A percentile compares a stretch with the other conserved stretches of the same genome.
Conservation (phyloP, 2,329 filamentous ascomycete genomes). For the Fusarium anguioides region DNA sequence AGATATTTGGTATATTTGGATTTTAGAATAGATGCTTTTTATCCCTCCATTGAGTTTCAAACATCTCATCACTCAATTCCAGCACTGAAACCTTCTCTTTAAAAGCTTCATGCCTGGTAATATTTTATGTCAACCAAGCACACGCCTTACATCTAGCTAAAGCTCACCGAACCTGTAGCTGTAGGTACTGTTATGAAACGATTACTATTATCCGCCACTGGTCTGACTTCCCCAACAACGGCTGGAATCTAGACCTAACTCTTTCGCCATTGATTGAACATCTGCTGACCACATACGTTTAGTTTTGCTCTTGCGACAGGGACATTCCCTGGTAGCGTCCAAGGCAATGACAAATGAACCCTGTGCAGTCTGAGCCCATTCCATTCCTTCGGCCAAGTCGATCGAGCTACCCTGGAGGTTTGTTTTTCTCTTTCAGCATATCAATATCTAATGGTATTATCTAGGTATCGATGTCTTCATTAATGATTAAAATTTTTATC, state of each 20-base stretch:
- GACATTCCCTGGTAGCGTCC: not conserved
- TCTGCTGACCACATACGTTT: slow-evolving; percentile 7
- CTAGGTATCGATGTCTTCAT: slow-evolving; percentile 23
- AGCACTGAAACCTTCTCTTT: too few relatives aligned
- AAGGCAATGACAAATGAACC: not conserved
- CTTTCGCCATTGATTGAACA: slow-evolving; percentile 20
- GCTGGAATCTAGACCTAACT: slow-evolving; percentile 31
- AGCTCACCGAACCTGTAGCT: slow-evolving; percentile 16
- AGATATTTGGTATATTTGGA: not conserved
- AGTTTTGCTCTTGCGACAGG: not conserved
- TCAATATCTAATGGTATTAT: slow-evolving; percentile 17
- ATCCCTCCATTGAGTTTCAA: not conserved
- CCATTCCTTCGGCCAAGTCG: not conserved
- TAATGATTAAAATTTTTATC: slow-evolving; percentile 16
- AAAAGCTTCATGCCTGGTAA: not conserved
- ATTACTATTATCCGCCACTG: slow-evolving; percentile 25
- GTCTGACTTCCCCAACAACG: slow-evolving; percentile 23
- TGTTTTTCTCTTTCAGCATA: not conserved
- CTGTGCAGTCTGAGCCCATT: slow-evolving; percentile 13
- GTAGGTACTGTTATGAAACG: too few relatives aligned
- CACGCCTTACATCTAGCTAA: slow-evolving; percentile 3
- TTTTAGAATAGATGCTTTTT: not conserved
- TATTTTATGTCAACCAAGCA: not conserved
- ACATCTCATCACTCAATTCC: not conserved
- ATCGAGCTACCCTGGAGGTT: not conserved